Base-by-base conservation (phyloP, 2,329 filamentous ascomycete species). In the Claviceps capensis region DNA sequence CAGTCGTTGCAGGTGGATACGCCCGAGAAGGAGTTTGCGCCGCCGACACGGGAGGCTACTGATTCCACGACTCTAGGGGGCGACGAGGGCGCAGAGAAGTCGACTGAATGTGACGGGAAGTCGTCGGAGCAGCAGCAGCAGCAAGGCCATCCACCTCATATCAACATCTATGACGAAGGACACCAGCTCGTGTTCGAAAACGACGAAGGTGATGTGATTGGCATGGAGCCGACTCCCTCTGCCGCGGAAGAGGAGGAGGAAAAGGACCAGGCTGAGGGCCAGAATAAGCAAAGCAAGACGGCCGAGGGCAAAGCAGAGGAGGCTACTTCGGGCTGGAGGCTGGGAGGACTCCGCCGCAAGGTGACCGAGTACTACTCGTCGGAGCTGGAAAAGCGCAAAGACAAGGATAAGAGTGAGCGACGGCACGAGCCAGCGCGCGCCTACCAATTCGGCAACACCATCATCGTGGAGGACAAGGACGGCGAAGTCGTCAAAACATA, bases 401-500 rank as follows among this genome's bases (percentile, higher is more conserved):
- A 73, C 16, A 85, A 83, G 60, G 72, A 72, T 43, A 81, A 82
- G 65, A 64, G 72, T 2, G 78, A 83, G 40, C 74, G 78, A 50
- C 77, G 72, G 57, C 76, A 81, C 57, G 85, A 85, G 52, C 85
- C 86, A 13, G 88, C 88, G n/a, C 74, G 84, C 47, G 87, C 87
- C 5, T 94, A 90, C 63, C 86, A 90, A 58, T 91, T 88, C 61
- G 88, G 88, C 56, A 90, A 88, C 63, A 90, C 78, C 44, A 88
- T 94, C 57, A 91, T 94, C 63, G 85, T 94, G 16, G 87, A 94
- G 68, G 86, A 94, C 56, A 85, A 86, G 65, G 83, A 90, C 59
- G 87, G 87, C 44, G 88, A 94, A 64, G 88, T 94, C 36, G 78
- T 94, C 63, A 90, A 90, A 70, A 82, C 86, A 52, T 90, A 89